phyloP scores from a whole-genome alignment of 2,329 filamentous ascomycete species.

The Botryotinia convoluta region DNA sequence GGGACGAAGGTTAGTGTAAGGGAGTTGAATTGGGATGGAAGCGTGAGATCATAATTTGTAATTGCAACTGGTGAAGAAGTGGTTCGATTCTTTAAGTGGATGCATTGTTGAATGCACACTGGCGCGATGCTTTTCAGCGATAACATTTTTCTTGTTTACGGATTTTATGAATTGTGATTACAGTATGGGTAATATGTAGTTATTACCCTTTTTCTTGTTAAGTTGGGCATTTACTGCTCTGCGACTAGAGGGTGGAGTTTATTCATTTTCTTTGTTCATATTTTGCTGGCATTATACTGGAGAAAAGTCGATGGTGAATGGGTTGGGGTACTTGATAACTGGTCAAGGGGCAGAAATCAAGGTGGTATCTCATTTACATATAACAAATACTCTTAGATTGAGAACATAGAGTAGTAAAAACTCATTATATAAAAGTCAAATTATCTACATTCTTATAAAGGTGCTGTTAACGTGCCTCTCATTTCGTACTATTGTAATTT shows the following conservation, averaged over 20 bases:
- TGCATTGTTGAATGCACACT: conserved; percentile 11
- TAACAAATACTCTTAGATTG: not conserved
- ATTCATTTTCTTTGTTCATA: conserved; percentile 13
- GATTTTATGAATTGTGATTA: conserved; percentile 19
- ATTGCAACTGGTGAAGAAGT: not conserved
- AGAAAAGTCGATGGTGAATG: not conserved
- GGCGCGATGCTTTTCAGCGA: conserved; percentile 17
- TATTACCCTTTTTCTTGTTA: not conserved
- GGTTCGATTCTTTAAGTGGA: conserved; percentile 7
- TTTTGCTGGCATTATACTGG: not conserved
- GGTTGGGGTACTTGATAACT: not conserved
- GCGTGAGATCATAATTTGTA: conserved; percentile 16
- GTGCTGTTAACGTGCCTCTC: not conserved
- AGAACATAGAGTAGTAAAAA: not conserved
- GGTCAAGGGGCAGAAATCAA: not conserved
- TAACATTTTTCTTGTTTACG: conserved; percentile 14
- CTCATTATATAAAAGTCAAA: conserved; percentile 7
- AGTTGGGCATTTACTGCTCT: not conserved
- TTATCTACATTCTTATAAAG: not conserved
- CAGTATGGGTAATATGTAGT: not conserved
- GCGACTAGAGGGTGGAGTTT: not conserved
- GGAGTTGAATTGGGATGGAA: conserved; percentile 20
- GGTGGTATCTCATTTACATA: not conserved
- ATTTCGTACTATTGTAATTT: not conserved
- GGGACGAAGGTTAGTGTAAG: conserved; percentile 14